These are phyloP conservation scores for Glonium stellatum DNA, from an alignment of 495 filamentous ascomycete species.

Conservation along the genomic window DNA sequence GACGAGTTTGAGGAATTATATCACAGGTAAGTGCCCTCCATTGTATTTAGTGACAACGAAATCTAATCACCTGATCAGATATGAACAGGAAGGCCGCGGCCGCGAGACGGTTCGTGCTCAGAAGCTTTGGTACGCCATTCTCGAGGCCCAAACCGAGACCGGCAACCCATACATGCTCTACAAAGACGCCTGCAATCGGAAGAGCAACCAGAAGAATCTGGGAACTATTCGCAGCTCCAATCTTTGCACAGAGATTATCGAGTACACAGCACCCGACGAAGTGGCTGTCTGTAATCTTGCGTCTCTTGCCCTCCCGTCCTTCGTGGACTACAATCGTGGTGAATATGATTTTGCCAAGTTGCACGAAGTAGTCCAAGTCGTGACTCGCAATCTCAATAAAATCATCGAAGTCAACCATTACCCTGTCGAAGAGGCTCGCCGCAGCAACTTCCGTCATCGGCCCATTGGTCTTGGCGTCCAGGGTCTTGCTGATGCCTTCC, in stretches of 20 bases:
- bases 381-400: slow-evolving; percentile 90
- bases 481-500: slow-evolving; percentile 97
- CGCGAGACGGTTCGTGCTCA: slow-evolving; percentile 90
- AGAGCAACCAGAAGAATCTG: slow-evolving; percentile 99
- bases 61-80: slow-evolving; percentile 37
- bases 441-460: slow-evolving; percentile 91
- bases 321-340: slow-evolving; percentile 72
- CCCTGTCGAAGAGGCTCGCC: slow-evolving; percentile 84
- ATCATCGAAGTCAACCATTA: slow-evolving; percentile 98
- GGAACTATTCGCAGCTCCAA: slow-evolving; percentile 98
- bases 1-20: slow-evolving; percentile 96
- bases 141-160: slow-evolving; percentile 97
- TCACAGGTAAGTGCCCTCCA: slow-evolving; percentile 47
- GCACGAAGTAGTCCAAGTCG: slow-evolving; percentile 82
- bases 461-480: slow-evolving; percentile 95
- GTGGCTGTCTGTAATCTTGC: slow-evolving; percentile 98
- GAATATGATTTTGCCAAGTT: slow-evolving; percentile 91
- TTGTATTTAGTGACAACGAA: not conserved
- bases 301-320: slow-evolving; percentile 83
- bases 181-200: slow-evolving; percentile 95
- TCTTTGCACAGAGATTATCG: slow-evolving; percentile 95
- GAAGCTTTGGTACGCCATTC: slow-evolving; percentile 97
- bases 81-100: slow-evolving; percentile 83
- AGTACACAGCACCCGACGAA: slow-evolving; percentile 95
- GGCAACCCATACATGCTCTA: slow-evolving; percentile 99